Percentiles rank a stretch among this genome's conserved stretches.
phyloP scores from a whole-genome alignment of 257 asterid species.

The Capsicum baccatum region DNA sequence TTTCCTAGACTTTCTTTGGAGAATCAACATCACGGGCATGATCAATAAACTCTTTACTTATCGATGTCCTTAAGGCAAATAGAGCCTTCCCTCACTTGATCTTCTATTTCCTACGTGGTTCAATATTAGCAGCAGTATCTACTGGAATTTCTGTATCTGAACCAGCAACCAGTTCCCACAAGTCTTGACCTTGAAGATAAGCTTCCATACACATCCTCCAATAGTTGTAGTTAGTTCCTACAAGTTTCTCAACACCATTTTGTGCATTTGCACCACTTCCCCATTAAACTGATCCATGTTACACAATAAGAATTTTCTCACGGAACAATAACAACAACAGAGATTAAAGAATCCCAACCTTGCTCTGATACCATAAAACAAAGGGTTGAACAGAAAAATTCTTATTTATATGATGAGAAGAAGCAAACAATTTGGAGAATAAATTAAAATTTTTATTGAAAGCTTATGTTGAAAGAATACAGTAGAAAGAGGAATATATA shows the following conservation, averaged over 20 bases:
- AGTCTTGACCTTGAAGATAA: constrained; percentile 27
- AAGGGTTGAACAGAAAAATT: background rate
- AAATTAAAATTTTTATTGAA: too few relatives aligned
- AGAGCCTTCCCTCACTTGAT: constrained; percentile 33
- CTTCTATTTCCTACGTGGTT: constrained; percentile 31
- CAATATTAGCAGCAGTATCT: constrained; percentile 30
- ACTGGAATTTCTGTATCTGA: constrained; percentile 21
- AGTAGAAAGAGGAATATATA: background rate
- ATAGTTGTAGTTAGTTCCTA: too few relatives aligned
- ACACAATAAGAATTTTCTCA: too few relatives aligned
- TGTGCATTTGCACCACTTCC: too few relatives aligned
- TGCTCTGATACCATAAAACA: too few relatives aligned
- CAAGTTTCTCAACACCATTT: too few relatives aligned
- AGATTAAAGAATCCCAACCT: too few relatives aligned
- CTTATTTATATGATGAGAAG: background rate
- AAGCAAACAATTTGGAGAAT: background rate
- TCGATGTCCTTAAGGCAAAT: background rate
- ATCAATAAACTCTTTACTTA: constrained; percentile 25
- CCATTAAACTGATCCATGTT: too few relatives aligned
- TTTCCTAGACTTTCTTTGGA: background rate
- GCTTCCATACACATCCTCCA: too few relatives aligned
- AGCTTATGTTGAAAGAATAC: background rate
- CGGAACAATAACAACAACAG: too few relatives aligned
- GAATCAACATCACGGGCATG: constrained; percentile 16
- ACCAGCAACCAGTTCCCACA: constrained; percentile 3